A percentile compares a stretch with the other conserved stretches of the same genome.
Conservation (phyloP, 306 rosid species). For the Vicia villosa region DNA sequence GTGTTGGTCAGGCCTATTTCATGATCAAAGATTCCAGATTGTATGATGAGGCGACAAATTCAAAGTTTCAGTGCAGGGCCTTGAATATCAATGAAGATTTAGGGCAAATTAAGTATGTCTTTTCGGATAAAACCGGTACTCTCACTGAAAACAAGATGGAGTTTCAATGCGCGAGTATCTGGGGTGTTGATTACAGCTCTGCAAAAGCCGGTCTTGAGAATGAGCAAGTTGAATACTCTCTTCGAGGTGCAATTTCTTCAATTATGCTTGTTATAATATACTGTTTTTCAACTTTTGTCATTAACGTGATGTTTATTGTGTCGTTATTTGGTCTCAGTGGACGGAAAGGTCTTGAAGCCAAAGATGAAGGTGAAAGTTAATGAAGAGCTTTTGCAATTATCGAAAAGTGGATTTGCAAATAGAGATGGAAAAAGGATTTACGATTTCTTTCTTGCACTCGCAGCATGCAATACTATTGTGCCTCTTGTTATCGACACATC, state of each 20-base stretch:
- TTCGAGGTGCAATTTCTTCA: conserved; percentile 51
- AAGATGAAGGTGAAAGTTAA: conserved; percentile 80
- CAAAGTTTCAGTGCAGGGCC: conserved; percentile 92
- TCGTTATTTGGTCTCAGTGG: conserved; percentile 50
- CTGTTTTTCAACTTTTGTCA: conserved; percentile 14
- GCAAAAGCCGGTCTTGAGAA: conserved; percentile 33
- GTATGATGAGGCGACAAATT: conserved; percentile 79
- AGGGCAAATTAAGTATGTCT: conserved; percentile 89
- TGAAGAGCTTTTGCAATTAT: conserved; percentile 57
- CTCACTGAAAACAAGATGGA: conserved; percentile 99
- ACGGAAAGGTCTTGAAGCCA: conserved; percentile 69
- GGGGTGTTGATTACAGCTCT: conserved; percentile 76
- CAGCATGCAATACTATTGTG: conserved; percentile 96
- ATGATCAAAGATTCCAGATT: conserved; percentile 74
- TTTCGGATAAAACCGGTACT: conserved; percentile 97
- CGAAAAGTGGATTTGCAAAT: conserved; percentile 49
- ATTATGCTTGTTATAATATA: conserved; percentile 7
- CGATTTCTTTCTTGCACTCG: conserved; percentile 91
- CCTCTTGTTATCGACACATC: conserved; percentile 73
- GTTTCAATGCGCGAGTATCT: conserved; percentile 85
- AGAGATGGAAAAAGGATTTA: conserved; percentile 50
- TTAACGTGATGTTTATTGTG: conserved; percentile 28
- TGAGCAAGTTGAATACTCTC: conserved; percentile 55
- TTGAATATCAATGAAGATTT: conserved; percentile 94
- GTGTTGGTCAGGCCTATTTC: conserved; percentile 92